A percentile compares a stretch with the other conserved stretches of the same genome.
Evolutionary conservation across 495 filamentous ascomycete genomes (phyloP).

Genomic region (Tuber microsphaerosporum): DNA sequence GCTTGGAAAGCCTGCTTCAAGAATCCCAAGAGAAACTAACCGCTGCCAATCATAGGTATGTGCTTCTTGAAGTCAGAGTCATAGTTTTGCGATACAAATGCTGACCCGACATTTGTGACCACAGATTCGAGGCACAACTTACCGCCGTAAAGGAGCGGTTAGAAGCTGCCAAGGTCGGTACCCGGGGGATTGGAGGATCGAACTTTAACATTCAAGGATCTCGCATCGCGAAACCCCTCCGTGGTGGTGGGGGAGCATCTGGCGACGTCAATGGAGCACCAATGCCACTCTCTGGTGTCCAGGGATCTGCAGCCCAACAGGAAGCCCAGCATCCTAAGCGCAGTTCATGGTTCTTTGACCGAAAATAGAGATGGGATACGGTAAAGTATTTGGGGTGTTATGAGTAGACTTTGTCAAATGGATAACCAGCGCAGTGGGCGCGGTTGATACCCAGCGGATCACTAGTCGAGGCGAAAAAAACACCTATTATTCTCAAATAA

Average conservation of each 20-base stretch:
- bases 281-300: conserved; percentile 48
- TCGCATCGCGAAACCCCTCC: conserved; percentile 91
- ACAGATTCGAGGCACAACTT: conserved; percentile 92
- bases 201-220: conserved; percentile 73
- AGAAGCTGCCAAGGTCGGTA: conserved; percentile 87
- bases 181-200: conserved; percentile 65
- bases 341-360: conserved; percentile 40
- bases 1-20: conserved; percentile 81
- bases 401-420: neutral
- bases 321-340: conserved; percentile 39
- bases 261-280: conserved; percentile 47
- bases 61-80: conserved; percentile 12
- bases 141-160: conserved; percentile 95
- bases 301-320: conserved; percentile 37
- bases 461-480: neutral
- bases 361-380: conserved; percentile 20
- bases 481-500: neutral
- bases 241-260: conserved; percentile 64
- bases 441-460: neutral
- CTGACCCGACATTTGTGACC: conserved; percentile 10
- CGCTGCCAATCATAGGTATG: conserved; percentile 88
- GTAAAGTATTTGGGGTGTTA: neutral
- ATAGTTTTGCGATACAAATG: conserved; percentile 3
- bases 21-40: conserved; percentile 97
- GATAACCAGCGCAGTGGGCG: neutral